Conservation (phyloP, 1,284 basidiomycete genomes). For the Ustilago sp. region DNA sequence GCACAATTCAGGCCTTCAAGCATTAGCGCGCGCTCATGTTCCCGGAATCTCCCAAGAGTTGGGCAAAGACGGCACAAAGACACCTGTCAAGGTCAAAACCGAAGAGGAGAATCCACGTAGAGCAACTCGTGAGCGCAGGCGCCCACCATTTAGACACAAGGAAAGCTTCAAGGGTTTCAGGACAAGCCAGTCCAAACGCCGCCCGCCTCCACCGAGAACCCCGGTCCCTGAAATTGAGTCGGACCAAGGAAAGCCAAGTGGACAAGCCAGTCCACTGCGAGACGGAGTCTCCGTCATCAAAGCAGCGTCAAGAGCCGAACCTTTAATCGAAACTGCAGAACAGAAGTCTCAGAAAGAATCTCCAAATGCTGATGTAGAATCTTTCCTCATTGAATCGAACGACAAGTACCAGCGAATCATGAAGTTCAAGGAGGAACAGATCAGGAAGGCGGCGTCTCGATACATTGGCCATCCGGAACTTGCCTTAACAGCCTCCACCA, state of each 20-base stretch:
- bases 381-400: conserved; percentile 8
- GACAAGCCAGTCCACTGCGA: background rate
- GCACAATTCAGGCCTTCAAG: conserved; percentile 4
- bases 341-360: background rate
- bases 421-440: conserved; percentile 15
- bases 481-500: background rate
- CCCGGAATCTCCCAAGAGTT: conserved; percentile 6
- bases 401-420: conserved; percentile 6
- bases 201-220: background rate
- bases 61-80: background rate
- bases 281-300: background rate
- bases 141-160: background rate
- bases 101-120: background rate
- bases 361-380: background rate
- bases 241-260: background rate
- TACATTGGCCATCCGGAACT: conserved; percentile 30
- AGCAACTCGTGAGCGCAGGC: background rate
- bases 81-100: background rate
- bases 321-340: background rate
- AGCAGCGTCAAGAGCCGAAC: background rate
- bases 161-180: conserved; percentile 15
- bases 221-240: conserved; percentile 5
- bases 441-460: conserved; percentile 20
- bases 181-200: too few relatives aligned
- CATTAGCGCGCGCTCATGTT: conserved; percentile 8